phyloP scores from a whole-genome alignment of 2,329 filamentous ascomycete genomes.

The Xylaria sp. region DNA sequence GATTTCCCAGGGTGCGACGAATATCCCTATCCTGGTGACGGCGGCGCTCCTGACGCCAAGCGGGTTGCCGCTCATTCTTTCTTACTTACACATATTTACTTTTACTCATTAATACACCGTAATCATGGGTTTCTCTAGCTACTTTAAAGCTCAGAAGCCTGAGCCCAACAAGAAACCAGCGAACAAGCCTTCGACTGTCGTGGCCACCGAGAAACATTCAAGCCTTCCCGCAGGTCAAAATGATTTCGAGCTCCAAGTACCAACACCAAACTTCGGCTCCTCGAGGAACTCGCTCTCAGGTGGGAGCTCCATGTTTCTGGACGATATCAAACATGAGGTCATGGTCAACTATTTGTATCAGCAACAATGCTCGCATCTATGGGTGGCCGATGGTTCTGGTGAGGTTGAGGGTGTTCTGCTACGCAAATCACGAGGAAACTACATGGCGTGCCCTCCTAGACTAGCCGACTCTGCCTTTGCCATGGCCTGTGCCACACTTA shows the following conservation, averaged over 20 bases:
- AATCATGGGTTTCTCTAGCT: conserved; percentile 64
- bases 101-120: conserved; percentile 8
- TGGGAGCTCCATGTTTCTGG: conserved; percentile 62
- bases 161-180: conserved; percentile 37
- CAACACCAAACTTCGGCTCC: conserved; percentile 54
- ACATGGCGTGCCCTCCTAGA: conserved; percentile 74
- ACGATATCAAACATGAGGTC: conserved; percentile 80
- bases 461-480: conserved; percentile 68
- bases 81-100: background rate
- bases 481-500: conserved; percentile 68
- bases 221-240: conserved; percentile 41
- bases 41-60: conserved; percentile 7
- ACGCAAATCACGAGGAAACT: conserved; percentile 69
- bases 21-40: background rate
- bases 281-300: conserved; percentile 58
- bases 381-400: conserved; percentile 73
- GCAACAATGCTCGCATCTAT: conserved; percentile 75
- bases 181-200: conserved; percentile 32
- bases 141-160: conserved; percentile 64
- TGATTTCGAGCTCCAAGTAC: conserved; percentile 56
- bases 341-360: conserved; percentile 86
- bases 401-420: conserved; percentile 75
- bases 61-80: conserved; percentile 16
- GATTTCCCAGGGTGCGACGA: background rate
- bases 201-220: conserved; percentile 45